Base-by-base conservation (phyloP, 2,329 filamentous ascomycete genomes). In the Cladophialophora psammophila region DNA sequence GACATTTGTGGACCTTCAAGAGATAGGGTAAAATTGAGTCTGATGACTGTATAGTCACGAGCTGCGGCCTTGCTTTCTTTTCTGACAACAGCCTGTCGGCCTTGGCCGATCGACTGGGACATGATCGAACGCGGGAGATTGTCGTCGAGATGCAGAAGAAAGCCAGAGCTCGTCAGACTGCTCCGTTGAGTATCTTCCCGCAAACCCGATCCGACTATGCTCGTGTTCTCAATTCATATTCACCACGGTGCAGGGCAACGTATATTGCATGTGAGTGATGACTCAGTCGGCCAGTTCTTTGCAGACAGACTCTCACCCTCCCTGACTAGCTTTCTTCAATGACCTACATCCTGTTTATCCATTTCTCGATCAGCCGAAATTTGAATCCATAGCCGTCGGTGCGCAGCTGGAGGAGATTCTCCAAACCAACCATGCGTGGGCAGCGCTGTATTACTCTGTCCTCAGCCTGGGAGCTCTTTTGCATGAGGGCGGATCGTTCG, bases 381-480 rank as follows among this genome's bases (percentile, higher is more conserved):
- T 83, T 61, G 77, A 81, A 66, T 64, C 72, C 0, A 74, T 75
- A 18, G 75, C 75, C 6, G 69, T 71, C 8, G 73, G 71, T 35
- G 63, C 74, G 3, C 63, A 77, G 13, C 73, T 79, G 3, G 65
- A 67, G 5, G 63, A 72, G 5, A 56, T 71, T 3, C 69, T 80
- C 0, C 58, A 71, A 7, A 70, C 64, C 0, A 77, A 74, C 63
- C 74, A 75, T 42, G 71, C 76, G 0, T 80, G 77, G 72, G 78
- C 75, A 0, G 77, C 78, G 7, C 67, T 82, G 3, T 83, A 82
- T 68, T 73, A 81, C 4, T 64, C 75, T 2, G 69, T 77, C 1
- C 71, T 82, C 3, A 80, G 80, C 2, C 65, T 82, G 1, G 80
- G 80, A 5, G 78, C 75, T 32, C 78, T 78, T 60, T 76, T 78